phyloP scores from a whole-genome alignment of 352 stramenopile species.

The Peronospora farinosa region DNA sequence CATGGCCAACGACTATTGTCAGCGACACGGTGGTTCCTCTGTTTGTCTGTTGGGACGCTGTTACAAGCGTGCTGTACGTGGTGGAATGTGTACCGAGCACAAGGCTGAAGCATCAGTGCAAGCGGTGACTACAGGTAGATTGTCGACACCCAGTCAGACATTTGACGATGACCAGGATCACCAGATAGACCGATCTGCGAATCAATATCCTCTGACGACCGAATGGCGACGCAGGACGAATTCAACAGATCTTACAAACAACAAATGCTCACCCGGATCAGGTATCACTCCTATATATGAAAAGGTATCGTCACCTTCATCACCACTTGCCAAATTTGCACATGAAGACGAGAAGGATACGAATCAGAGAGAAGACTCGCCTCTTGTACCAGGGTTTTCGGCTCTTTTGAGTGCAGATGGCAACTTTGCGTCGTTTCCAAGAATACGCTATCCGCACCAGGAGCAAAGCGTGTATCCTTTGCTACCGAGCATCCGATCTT shows the following conservation, averaged over 20 bases:
- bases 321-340: not conserved
- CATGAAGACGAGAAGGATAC: not conserved
- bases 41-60: slow-evolving; percentile 15
- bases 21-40: slow-evolving; percentile 37
- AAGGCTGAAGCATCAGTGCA: slow-evolving; percentile 16
- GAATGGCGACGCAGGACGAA: slow-evolving; percentile 2
- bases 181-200: not conserved
- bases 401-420: slow-evolving; percentile 9
- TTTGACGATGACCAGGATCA: slow-evolving; percentile 7
- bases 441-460: slow-evolving; percentile 4
- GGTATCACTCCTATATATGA: not conserved
- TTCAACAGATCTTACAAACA: not conserved
- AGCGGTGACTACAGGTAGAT: slow-evolving; percentile 1
- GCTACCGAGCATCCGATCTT: slow-evolving; percentile 11
- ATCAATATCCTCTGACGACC: not conserved
- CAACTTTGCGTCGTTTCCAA: slow-evolving; percentile 5
- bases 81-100: slow-evolving; percentile 27
- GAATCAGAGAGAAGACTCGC: not conserved
- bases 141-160: slow-evolving; percentile 7
- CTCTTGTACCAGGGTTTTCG: slow-evolving; percentile 1
- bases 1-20: slow-evolving; percentile 43
- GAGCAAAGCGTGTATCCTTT: slow-evolving; percentile 12
- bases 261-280: not conserved
- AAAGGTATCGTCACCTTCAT: not conserved
- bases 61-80: slow-evolving; percentile 23